phyloP scores from a whole-genome alignment of 495 filamentous ascomycete genomes.

The Parmelia sp. region DNA sequence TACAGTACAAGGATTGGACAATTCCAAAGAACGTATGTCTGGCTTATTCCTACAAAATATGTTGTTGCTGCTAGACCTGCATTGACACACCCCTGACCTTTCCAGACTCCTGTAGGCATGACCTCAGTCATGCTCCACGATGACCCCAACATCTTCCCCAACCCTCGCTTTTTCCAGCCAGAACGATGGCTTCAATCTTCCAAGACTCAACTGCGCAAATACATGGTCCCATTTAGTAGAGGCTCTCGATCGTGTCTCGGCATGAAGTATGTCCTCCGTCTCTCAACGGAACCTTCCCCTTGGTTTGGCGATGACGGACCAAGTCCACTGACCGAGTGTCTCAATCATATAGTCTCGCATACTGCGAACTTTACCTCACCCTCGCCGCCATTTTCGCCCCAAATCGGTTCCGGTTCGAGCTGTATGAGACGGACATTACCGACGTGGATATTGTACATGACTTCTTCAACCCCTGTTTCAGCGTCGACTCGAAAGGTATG shows the following conservation, averaged over 20 bases:
- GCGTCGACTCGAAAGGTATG: slow-evolving; percentile 22
- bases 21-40: slow-evolving; percentile 24
- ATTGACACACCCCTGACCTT: neutral
- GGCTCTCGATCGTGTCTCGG: slow-evolving; percentile 22
- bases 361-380: slow-evolving; percentile 24
- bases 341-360: slow-evolving; percentile 18
- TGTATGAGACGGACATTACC: slow-evolving; percentile 20
- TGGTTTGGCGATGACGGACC: neutral
- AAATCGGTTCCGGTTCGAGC: slow-evolving; percentile 18
- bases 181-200: slow-evolving; percentile 17
- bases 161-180: slow-evolving; percentile 17
- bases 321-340: neutral
- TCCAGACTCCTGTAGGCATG: slow-evolving; percentile 34
- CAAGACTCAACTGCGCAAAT: slow-evolving; percentile 10
- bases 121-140: slow-evolving; percentile 30
- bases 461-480: slow-evolving; percentile 19
- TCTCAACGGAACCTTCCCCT: neutral
- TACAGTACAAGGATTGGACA: slow-evolving; percentile 27
- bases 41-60: too few species aligned
- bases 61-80: neutral
- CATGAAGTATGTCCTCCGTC: slow-evolving; percentile 17
- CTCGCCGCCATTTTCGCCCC: slow-evolving; percentile 22
- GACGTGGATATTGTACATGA: slow-evolving; percentile 26
- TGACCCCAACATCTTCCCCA: slow-evolving; percentile 24
- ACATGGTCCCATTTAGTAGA: slow-evolving; percentile 22